Base-by-base conservation (phyloP, 805 yeast species). In the Teunomyces lycoperdinae region DNA sequence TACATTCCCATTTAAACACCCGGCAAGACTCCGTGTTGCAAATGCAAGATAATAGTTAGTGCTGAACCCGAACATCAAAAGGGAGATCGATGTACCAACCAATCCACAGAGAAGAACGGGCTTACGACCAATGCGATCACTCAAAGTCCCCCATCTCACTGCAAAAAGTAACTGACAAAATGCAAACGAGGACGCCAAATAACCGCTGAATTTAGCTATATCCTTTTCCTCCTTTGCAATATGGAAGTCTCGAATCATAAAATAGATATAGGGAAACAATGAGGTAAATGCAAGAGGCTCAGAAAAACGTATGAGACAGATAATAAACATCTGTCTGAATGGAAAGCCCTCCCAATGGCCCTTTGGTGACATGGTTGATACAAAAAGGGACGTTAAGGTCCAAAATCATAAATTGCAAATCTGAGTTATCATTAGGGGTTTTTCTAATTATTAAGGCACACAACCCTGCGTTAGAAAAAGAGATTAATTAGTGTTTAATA, bases 71-170 rank as follows among this genome's bases (percentile, higher is more conserved):
- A 67, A 64, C 10, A 58, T 26, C 2, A 62, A 35, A 26, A 66
- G 47, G 17, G 67, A 55, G n/a, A 56, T 29, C 3, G 63, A 52
- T 13, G 63, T 52, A 9, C 71, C 72, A 6, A 55, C 27, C 10
- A 65, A 52, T 1, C 71, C 70, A 6, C 34, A 47, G 33, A 64
- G 46, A 14, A 66, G 50, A 14, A 66, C 62, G 16, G 52, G 55
- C 38, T 66, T 66, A 9, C 71, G 55, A 32, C 71, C 71, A 27
- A 64, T 49, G 9, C 60, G 53, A 46, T 66, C 68, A 14, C 61
- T 50, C 20, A 64, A 53, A 13, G 58, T 53, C 17, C 70, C 70
- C 70, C 71, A 66, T 34, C 58, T 61, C 8, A 61, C 54, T 9
- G 61, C 60, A 41, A 56, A 57, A 29, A 60, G 27, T 42, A 61